These are phyloP conservation scores for Eucalyptus leucophloia DNA, from an alignment of 345 rosid genomes.

Conservation along the genomic window DNA sequence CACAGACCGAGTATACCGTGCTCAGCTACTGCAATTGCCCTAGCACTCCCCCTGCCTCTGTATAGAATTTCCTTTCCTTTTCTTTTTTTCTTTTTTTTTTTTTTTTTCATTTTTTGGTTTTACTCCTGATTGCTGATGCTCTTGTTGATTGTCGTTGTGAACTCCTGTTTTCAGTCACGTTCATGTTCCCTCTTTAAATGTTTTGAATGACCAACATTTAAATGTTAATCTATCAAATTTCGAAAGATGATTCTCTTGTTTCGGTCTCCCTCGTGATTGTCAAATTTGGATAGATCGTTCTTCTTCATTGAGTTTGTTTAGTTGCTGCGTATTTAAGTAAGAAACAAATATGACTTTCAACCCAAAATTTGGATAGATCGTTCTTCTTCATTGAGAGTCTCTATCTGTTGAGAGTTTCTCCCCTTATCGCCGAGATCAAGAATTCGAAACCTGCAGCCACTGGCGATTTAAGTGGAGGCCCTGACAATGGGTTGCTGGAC, in stretches of 20 bases:
- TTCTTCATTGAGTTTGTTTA: not conserved
- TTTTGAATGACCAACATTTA: not conserved
- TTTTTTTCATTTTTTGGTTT: not conserved
- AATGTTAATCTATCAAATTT: not conserved
- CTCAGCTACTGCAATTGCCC: not conserved
- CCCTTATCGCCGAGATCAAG: rapidly evolving
- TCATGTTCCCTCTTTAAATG: not conserved
- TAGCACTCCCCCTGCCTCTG: not conserved
- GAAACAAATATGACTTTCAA: not conserved
- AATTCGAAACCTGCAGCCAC: too few relatives aligned
- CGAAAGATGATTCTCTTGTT: not conserved
- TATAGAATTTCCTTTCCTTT: too few relatives aligned
- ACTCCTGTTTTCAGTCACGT: not conserved
- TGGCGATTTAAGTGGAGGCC: too few relatives aligned
- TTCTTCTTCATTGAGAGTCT: too few relatives aligned
- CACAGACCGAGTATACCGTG: not conserved
- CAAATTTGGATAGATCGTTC: not conserved
- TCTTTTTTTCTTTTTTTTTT: too few relatives aligned
- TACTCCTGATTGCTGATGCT: not conserved
- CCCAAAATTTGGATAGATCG: too few relatives aligned
- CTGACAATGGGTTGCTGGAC: rapidly evolving
- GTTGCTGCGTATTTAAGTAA: not conserved
- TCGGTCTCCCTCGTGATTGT: not conserved
- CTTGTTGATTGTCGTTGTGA: not conserved
- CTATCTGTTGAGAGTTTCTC: rapidly evolving